Evolutionary conservation across 2,329 filamentous ascomycete species (phyloP).

Genomic region (Penicillium rolfsii): DNA sequence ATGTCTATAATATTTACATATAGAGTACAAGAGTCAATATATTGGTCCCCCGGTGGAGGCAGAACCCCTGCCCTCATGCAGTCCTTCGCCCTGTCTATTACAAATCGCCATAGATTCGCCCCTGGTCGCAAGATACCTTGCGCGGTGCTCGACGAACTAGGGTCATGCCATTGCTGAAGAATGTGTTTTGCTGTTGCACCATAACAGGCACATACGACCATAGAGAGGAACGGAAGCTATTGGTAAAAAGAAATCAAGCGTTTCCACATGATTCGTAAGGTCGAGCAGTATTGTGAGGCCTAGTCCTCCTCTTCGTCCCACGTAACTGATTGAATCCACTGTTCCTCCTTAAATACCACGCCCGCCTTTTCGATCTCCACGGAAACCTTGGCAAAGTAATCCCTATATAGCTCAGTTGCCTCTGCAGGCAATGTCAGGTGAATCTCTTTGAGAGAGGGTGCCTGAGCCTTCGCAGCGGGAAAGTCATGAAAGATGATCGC

Average conservation of each 20-base stretch:
- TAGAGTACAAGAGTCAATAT: background rate
- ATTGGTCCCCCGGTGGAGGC: background rate
- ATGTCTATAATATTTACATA: conserved; percentile 5
- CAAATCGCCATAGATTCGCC: background rate
- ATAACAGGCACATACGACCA: too few relatives aligned
- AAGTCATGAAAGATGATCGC: conserved; percentile 26
- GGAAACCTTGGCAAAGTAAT: conserved; percentile 18
- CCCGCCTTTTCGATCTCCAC: conserved; percentile 1
- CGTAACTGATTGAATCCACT: background rate
- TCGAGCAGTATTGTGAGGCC: background rate
- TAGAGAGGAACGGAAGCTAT: background rate
- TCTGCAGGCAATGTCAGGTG: conserved; percentile 14
- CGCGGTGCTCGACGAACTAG: background rate
- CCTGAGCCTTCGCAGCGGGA: conserved; percentile 19
- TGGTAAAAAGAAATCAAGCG: too few relatives aligned
- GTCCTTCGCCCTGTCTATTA: background rate
- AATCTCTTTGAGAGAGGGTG: conserved; percentile 26
- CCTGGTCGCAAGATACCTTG: background rate
- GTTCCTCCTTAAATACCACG: background rate
- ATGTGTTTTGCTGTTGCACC: too few relatives aligned
- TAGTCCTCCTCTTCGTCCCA: background rate
- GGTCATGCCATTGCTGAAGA: too few relatives aligned
- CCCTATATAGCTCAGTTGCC: conserved; percentile 24
- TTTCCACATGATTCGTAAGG: too few relatives aligned
- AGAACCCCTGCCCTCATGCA: background rate